phyloP scores from a whole-genome alignment of 2,329 filamentous ascomycete genomes.

The Trichoderma afroharzianum region DNA sequence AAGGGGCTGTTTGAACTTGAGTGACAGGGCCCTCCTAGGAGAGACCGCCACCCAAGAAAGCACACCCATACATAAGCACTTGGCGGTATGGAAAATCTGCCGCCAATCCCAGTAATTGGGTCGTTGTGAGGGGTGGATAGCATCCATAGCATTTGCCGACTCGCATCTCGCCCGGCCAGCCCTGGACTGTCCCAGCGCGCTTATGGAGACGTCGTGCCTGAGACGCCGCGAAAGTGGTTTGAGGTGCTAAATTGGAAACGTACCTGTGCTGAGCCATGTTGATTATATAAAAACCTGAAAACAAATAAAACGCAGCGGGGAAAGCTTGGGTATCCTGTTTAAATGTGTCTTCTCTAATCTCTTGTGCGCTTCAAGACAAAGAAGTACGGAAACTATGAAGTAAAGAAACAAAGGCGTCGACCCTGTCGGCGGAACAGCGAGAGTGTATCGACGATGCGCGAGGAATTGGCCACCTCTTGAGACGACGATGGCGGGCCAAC shows the following conservation, averaged over 20 bases:
- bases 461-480: slow-evolving; percentile 2
- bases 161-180: slow-evolving; percentile 6
- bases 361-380: slow-evolving; percentile 3
- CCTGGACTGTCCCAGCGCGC: slow-evolving; percentile 8
- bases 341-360: slow-evolving; percentile 1
- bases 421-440: not conserved
- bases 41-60: slow-evolving; percentile 13
- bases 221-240: not conserved
- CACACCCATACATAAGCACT: slow-evolving; percentile 13
- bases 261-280: slow-evolving; percentile 36
- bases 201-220: slow-evolving; percentile 7
- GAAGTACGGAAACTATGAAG: slow-evolving; percentile 3
- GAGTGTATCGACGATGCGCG: not conserved
- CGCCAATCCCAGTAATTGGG: slow-evolving; percentile 12
- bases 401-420: not conserved
- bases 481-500: not conserved
- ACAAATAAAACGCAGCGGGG: not conserved
- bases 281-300: slow-evolving; percentile 17
- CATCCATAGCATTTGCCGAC: not conserved
- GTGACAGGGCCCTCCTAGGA: slow-evolving; percentile 10
- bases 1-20: slow-evolving; percentile 13
- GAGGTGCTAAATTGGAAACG: slow-evolving; percentile 14
- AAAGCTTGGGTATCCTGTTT: slow-evolving; percentile 15
- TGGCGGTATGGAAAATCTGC: slow-evolving; percentile 1
- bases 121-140: not conserved